Base-by-base conservation (phyloP, 805 yeast genomes). In the Wickerhamomyces ciferrii region DNA sequence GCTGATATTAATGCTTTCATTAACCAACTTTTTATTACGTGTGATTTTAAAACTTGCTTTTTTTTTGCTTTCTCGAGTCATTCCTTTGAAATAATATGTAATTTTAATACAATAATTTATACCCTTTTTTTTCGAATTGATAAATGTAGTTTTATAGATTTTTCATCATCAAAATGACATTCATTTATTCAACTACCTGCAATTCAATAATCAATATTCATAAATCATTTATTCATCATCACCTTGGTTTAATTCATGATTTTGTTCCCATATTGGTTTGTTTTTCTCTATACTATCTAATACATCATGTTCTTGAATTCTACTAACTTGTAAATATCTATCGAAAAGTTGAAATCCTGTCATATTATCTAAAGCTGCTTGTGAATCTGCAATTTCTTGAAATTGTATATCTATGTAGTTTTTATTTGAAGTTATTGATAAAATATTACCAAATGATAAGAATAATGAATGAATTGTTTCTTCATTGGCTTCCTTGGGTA, bases 301-400 rank as follows among this genome's bases (percentile, higher is more conserved):
- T 17, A 27, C 32, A 20, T 43, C 41, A 21, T 25, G n/a, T 25
- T 54, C 60, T 14, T 35, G 32, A 4, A 49, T 48, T 18, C 46
- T 51, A 5, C 48, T 52, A 3, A 55, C 59, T 31, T 56, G 59
- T 5, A 59, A 21, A 29, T 51, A 55, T 18, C 43, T 41, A 6
- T 45, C 60, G 24, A 18, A 43, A 21, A 55, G 31, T 38, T 50
- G 35, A 31, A 39, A 58, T 5, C 63, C 63, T 6, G 42, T 45
- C 56, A 59, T 53, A 45, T 59, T 59, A 7, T 52, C 60, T 3
- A 58, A 38, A 0, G 62, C 59, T 3, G 55, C 54, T 15, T 50
- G 43, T 2, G 59, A 46, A 35, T 59, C 63, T 8, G 43, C 48
- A 2, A 54, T 55, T 11, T 56, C 61, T 39, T 58, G 60, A 37